Conservation (phyloP, 305 asterid genomes). For the Rubia balearica region DNA sequence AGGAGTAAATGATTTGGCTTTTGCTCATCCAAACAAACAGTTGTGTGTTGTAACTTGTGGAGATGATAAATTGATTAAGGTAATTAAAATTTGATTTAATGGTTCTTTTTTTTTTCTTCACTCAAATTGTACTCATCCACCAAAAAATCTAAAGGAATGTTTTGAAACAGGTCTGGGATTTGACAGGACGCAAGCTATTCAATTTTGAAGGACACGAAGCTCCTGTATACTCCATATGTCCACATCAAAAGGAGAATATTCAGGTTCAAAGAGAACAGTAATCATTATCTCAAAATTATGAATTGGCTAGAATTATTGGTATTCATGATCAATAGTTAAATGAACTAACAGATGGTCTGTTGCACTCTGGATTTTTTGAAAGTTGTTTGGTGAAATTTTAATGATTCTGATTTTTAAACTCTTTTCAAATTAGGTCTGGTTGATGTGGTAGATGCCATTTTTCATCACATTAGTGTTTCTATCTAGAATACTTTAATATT, state of each 20-base stretch:
- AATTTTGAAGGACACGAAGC: constrained; percentile 74
- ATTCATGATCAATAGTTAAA: too few species aligned
- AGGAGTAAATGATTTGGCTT: constrained; percentile 74
- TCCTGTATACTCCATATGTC: constrained; percentile 64
- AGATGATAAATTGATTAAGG: constrained; percentile 78
- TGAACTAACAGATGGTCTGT: background rate
- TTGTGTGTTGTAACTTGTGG: constrained; percentile 70
- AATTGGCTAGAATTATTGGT: background rate
- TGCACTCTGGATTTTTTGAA: background rate
- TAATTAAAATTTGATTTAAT: constrained; percentile 8
- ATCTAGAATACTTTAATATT: background rate
- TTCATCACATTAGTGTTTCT: background rate
- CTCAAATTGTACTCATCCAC: background rate
- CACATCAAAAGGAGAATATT: constrained; percentile 66
- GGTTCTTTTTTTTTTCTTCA: constrained; percentile 4
- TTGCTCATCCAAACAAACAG: constrained; percentile 72
- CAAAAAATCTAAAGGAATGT: background rate
- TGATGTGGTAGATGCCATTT: background rate
- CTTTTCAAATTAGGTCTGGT: background rate
- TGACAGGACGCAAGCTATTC: constrained; percentile 51
- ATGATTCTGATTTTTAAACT: background rate
- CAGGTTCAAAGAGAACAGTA: constrained; percentile 31
- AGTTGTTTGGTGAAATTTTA: too few species aligned
- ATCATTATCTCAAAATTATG: too few species aligned
- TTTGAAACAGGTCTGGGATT: constrained; percentile 58